Evolutionary conservation across 164 flowering plant species (phyloP).

Genomic region (Dillenia turbinata): DNA sequence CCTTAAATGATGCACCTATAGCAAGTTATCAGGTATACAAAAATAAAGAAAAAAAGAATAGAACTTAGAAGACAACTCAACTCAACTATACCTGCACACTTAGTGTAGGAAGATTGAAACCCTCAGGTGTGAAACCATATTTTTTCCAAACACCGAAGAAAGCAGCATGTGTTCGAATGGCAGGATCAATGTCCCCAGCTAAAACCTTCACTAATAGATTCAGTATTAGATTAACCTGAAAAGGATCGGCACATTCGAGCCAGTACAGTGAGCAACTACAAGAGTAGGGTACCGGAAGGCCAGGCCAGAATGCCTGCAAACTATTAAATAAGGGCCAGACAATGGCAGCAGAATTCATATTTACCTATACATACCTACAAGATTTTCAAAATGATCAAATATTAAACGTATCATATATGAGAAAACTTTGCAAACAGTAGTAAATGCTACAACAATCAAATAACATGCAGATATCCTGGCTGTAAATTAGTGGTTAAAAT

Average conservation of each 20-base stretch:
- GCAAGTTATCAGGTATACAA: not conserved
- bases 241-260: no score
- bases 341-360: conserved; percentile 94
- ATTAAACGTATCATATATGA: no score
- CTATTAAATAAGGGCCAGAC: conserved; percentile 99
- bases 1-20: not conserved
- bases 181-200: conserved; percentile 96
- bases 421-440: not conserved
- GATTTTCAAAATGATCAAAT: conserved; percentile 1
- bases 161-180: conserved; percentile 87
- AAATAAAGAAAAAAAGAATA: not conserved
- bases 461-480: not conserved
- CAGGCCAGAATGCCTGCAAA: conserved; percentile 99
- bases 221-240: not conserved
- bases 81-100: conserved; percentile 72
- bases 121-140: conserved; percentile 99
- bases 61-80: not conserved
- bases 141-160: conserved; percentile 96
- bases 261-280: not conserved
- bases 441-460: not conserved
- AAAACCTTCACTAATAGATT: conserved; percentile 59
- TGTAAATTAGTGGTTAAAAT: not conserved
- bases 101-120: conserved; percentile 92
- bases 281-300: conserved; percentile 68
- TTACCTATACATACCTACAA: conserved; percentile 95